Base-by-base conservation (phyloP, 2,329 filamentous ascomycete species). In the Colletotrichum sp. region DNA sequence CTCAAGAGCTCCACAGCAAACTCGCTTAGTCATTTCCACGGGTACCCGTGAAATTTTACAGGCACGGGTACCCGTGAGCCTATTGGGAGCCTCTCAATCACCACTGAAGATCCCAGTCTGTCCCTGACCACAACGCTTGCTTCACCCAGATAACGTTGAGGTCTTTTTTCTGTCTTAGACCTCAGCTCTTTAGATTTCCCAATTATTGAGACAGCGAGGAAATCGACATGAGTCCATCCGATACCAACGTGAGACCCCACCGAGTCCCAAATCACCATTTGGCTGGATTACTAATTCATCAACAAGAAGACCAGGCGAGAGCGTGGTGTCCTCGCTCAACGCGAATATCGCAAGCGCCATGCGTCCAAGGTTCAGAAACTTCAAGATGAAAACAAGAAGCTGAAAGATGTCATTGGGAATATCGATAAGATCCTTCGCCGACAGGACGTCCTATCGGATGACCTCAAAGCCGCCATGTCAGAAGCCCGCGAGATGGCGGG, bases 311-410 rank as follows among this genome's bases (percentile, higher is more conserved):
- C 70, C 9, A 72, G 75, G 11, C 73, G 76, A 16, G 76, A 78
- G 59, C 74, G 76, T 11, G 76, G 77, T 5, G 74, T 76, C 13
- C 64, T 77, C 21, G 76, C 77, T 8, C 77, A 78, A 43, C 76
- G 77, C 33, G 76, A 75, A 18, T 78, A 78, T 15, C 77, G 77
- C 27, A 77, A 77, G 58, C 76, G 77, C 8, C 76, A 78, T 33
- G 76, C 77, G 0, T 71, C 74, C n/a, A 78, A 76, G 51, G 70
- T 78, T 2, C 75, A 76, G 47, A 65, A 36, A 4, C 70, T 78
- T 1, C 71, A 78, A 11, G 73, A 78, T 7, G 77, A 78, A 54
- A 78, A 78, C 59, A 67, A 59, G 21, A 65, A 34, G 6, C 69
- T 78, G 12, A 73, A 67, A 34, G 47, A 70, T 4, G 47, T 63